Evolutionary conservation across 495 filamentous ascomycete species (phyloP).

Genomic region (Cercophora sp.): DNA sequence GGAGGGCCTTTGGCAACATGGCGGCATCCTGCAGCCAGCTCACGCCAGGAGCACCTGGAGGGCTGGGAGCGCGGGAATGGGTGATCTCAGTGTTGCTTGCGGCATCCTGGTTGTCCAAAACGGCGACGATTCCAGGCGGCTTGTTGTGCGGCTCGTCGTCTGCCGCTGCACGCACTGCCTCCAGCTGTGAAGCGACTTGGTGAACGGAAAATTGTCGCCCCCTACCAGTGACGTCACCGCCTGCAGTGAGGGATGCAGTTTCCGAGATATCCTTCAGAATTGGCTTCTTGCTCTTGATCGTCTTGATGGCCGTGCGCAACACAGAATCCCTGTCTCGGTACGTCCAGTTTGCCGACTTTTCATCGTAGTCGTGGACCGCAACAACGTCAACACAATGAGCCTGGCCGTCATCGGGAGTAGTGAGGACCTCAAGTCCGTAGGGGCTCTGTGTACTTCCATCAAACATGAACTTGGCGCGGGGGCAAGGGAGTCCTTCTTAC

Average conservation of each 20-base stretch:
- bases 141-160: no score
- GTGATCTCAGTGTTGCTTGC: not conserved
- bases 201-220: no score
- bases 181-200: no score
- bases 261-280: no score
- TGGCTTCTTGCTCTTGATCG: not conserved
- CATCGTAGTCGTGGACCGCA: conserved; percentile 3
- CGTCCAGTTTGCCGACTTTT: not conserved
- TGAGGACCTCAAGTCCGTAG: not conserved
- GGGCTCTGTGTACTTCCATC: no score
- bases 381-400: conserved; percentile 2
- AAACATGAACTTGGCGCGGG: no score
- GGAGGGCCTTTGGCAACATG: conserved; percentile 1
- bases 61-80: not conserved
- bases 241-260: no score
- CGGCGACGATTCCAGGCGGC: no score
- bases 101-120: no score
- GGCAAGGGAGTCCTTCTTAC: no score
- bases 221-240: no score
- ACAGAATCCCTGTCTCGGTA: not conserved
- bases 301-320: not conserved
- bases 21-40: conserved; percentile 1
- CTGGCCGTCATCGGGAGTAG: not conserved
- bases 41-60: not conserved
- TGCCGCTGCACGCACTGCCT: no score